A percentile compares a stretch with the other conserved stretches of the same genome.
phyloP scores from a whole-genome alignment of 2,329 filamentous ascomycete species.

The Nemania sp. region DNA sequence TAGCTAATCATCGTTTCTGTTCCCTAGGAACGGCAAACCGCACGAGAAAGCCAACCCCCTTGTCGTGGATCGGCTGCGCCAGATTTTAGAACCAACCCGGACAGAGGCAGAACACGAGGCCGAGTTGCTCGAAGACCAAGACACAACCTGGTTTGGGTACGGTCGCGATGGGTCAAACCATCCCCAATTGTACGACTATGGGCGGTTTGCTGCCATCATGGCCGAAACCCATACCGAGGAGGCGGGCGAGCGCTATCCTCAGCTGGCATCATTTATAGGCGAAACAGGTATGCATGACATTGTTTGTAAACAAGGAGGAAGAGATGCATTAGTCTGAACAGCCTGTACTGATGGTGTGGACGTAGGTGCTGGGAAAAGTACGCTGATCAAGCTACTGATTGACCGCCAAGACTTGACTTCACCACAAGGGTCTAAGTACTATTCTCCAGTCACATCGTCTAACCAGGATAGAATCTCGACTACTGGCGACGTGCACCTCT shows the following conservation, averaged over 20 bases:
- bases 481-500: conserved; percentile 65
- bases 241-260: conserved; percentile 51
- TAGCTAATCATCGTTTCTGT: conserved; percentile 39
- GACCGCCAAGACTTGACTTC: conserved; percentile 50
- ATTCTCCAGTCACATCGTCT: conserved; percentile 60
- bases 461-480: conserved; percentile 58
- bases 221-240: conserved; percentile 48
- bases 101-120: conserved; percentile 50
- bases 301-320: background rate
- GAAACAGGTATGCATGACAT: conserved; percentile 51
- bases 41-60: conserved; percentile 51
- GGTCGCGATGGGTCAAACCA: conserved; percentile 49
- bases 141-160: conserved; percentile 53
- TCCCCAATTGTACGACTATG: conserved; percentile 50
- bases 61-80: conserved; percentile 49
- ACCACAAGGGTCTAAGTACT: conserved; percentile 49
- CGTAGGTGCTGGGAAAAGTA: conserved; percentile 61
- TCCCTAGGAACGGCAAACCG: conserved; percentile 50
- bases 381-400: conserved; percentile 62
- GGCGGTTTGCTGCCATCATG: conserved; percentile 59
- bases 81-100: conserved; percentile 50
- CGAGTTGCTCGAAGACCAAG: conserved; percentile 50
- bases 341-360: conserved; percentile 12
- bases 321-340: background rate
- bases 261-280: conserved; percentile 59